Evolutionary conservation across 2,329 filamentous ascomycete genomes (phyloP).

Genomic region (Daldinia sp.): DNA sequence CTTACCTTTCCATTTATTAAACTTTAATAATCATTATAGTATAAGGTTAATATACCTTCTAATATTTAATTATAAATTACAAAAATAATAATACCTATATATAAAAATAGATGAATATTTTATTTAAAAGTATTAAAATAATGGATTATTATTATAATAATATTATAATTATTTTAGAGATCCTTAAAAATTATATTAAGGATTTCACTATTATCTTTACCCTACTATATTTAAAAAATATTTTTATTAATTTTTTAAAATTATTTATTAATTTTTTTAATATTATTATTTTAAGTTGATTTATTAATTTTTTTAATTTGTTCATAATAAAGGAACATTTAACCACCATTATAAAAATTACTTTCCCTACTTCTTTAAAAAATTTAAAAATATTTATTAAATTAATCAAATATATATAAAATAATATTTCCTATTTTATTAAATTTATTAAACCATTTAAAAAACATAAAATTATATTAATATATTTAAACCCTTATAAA

Average conservation of each 20-base stretch:
- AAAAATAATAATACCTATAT: slow-evolving; percentile 2
- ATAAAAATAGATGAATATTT: background rate
- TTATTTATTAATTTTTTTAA: slow-evolving; percentile 1
- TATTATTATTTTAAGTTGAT: background rate
- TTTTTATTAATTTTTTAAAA: background rate
- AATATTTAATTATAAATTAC: no score
- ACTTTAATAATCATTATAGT: background rate
- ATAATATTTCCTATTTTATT: background rate
- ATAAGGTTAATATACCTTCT: background rate
- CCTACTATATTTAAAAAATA: background rate
- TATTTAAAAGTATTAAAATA: no score
- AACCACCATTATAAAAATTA: background rate
- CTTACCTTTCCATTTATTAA: background rate
- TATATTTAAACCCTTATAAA: no score
- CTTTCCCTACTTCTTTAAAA: background rate
- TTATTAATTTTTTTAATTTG: background rate
- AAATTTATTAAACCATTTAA: background rate
- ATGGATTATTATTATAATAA: background rate
- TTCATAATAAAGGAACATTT: no score
- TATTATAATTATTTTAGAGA: background rate
- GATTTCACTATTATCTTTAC: background rate
- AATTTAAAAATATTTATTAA: background rate
- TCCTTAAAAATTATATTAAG: background rate
- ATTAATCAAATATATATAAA: slow-evolving; percentile 1
- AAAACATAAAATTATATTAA: background rate